Evolutionary conservation across 2,329 filamentous ascomycete genomes (phyloP).

Genomic region (Ascochyta fabae): DNA sequence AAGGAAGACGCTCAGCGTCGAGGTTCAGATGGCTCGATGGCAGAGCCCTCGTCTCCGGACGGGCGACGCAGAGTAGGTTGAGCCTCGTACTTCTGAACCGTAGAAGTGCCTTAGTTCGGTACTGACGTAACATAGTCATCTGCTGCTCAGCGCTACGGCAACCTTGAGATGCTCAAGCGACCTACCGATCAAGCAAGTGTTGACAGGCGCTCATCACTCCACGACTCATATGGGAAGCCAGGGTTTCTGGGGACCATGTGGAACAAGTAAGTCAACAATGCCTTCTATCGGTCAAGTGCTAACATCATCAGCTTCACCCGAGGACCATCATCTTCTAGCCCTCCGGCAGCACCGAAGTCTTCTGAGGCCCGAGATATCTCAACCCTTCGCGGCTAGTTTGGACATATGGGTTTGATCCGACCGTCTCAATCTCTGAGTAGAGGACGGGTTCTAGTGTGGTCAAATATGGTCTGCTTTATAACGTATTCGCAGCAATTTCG

Average conservation of each 20-base stretch:
- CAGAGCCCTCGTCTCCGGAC: constrained; percentile 23
- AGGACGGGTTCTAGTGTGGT: background rate
- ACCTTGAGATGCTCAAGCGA: constrained; percentile 44
- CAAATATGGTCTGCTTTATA: background rate
- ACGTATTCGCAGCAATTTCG: background rate
- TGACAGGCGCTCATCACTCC: constrained; percentile 39
- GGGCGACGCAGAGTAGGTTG: constrained; percentile 40
- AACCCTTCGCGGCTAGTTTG: constrained; percentile 33
- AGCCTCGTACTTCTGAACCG: too few relatives aligned
- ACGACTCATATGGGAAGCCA: constrained; percentile 44
- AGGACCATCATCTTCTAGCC: constrained; percentile 23
- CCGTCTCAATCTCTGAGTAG: constrained; percentile 19
- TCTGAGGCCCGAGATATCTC: constrained; percentile 34
- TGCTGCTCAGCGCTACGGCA: constrained; percentile 36
- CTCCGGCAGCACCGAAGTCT: constrained; percentile 11
- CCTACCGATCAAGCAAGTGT: constrained; percentile 37
- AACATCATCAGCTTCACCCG: constrained; percentile 42
- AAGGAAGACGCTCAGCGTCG: constrained; percentile 43
- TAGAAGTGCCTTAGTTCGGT: background rate
- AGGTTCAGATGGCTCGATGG: constrained; percentile 39
- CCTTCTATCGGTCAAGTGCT: background rate
- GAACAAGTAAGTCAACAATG: constrained; percentile 38
- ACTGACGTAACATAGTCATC: constrained; percentile 36
- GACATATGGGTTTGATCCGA: background rate
- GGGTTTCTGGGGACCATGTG: constrained; percentile 43